These are phyloP conservation scores for Rhodotorula sp. DNA, from an alignment of 1,284 basidiomycete genomes.

Conservation along the genomic window DNA sequence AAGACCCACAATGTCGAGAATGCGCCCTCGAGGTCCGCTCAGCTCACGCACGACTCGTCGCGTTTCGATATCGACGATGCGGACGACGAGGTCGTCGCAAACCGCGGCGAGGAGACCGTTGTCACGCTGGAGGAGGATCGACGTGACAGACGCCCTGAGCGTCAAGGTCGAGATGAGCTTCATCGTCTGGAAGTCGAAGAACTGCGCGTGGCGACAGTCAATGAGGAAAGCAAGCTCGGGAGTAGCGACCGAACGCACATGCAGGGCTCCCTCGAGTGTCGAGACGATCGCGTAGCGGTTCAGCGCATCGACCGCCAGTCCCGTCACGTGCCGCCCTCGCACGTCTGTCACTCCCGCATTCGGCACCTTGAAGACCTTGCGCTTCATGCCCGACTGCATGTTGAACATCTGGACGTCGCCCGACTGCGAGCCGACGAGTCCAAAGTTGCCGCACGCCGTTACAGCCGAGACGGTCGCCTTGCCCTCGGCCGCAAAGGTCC, in stretches of 20 bases:
- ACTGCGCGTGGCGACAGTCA: slow-evolving; percentile 56
- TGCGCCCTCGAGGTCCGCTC: slow-evolving; percentile 70
- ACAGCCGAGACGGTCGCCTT: slow-evolving; percentile 68
- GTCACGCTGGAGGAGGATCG: slow-evolving; percentile 76
- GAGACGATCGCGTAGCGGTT: slow-evolving; percentile 78
- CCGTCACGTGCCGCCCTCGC: slow-evolving; percentile 63
- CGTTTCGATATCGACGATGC: slow-evolving; percentile 90
- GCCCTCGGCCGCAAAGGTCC: slow-evolving; percentile 56
- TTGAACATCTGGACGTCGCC: slow-evolving; percentile 85
- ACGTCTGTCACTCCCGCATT: slow-evolving; percentile 43
- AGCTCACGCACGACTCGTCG: slow-evolving; percentile 81
- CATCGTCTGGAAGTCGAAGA: slow-evolving; percentile 92
- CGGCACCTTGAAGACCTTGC: slow-evolving; percentile 66
- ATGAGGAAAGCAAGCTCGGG: not conserved
- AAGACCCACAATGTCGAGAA: slow-evolving; percentile 75
- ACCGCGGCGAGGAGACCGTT: slow-evolving; percentile 79
- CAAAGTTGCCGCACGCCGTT: slow-evolving; percentile 95
- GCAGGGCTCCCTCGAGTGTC: slow-evolving; percentile 82
- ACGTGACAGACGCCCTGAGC: slow-evolving; percentile 67
- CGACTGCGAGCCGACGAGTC: slow-evolving; percentile 74
- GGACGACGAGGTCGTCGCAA: slow-evolving; percentile 81
- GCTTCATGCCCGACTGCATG: slow-evolving; percentile 87
- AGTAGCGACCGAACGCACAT: slow-evolving; percentile 59
- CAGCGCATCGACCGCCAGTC: slow-evolving; percentile 79
- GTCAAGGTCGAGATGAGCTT: slow-evolving; percentile 66